These are phyloP conservation scores for Trichoderma lentiforme DNA, from an alignment of 2,329 filamentous ascomycete species.

Conservation along the genomic window DNA sequence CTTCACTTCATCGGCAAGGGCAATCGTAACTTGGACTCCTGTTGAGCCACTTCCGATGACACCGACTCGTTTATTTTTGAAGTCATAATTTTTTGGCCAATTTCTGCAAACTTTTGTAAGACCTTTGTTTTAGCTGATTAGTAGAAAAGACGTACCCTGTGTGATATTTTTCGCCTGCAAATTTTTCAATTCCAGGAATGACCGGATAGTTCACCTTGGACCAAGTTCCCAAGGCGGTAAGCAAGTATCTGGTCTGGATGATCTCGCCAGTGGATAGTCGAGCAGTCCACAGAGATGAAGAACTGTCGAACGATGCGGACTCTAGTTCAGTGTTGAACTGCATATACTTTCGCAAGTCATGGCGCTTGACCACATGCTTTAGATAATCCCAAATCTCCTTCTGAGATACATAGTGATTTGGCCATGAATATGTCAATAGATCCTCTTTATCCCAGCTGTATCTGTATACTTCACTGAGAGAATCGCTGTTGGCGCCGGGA, in stretches of 20 bases:
- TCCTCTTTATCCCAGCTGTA: not conserved
- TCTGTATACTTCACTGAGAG: not conserved
- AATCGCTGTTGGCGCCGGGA: not conserved
- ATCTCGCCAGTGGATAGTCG: not conserved
- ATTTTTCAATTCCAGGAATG: not conserved
- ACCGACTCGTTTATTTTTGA: not conserved
- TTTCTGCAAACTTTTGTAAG: not conserved
- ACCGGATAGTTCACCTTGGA: not conserved
- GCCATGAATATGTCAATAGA: not conserved
- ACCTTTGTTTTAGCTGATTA: not conserved
- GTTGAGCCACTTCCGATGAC: not conserved
- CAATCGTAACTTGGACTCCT: not conserved
- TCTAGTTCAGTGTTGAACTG: not conserved
- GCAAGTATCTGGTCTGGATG: not conserved
- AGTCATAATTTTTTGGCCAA: not conserved
- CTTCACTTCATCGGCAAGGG: not conserved
- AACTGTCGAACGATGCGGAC: not conserved
- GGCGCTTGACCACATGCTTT: not conserved
- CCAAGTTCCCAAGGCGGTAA: not conserved
- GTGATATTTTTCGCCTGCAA: not conserved
- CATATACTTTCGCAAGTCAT: not conserved
- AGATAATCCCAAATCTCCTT: not conserved
- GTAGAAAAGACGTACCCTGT: not conserved
- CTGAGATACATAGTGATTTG: not conserved
- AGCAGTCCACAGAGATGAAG: not conserved